phyloP scores from a whole-genome alignment of 352 stramenopile genomes.

The Phytophthora boehmeriae region DNA sequence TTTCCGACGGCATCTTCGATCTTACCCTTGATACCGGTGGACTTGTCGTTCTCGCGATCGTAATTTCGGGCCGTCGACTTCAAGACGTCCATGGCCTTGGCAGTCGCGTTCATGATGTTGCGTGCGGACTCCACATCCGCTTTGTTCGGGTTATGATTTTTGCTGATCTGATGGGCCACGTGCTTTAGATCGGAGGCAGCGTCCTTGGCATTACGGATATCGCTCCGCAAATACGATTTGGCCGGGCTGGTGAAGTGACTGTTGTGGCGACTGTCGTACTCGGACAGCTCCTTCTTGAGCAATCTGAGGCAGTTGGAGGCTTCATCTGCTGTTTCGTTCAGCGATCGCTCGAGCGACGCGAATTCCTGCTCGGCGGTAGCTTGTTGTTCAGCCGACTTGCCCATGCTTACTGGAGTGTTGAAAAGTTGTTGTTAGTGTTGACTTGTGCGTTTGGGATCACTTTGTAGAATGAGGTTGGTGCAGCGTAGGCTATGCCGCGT shows the following conservation, averaged over 20 bases:
- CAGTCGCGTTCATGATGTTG: constrained; percentile 1
- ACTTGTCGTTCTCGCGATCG: not conserved
- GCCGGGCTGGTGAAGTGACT: constrained; percentile 1
- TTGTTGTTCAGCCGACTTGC: not conserved
- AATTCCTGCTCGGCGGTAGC: not conserved
- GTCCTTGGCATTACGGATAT: constrained; percentile 1
- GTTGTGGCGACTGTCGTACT: constrained; percentile 1
- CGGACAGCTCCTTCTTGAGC: not conserved
- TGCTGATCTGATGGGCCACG: not conserved
- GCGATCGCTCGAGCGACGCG: not conserved
- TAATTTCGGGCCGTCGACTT: constrained; percentile 1
- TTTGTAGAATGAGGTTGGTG: too few relatives aligned
- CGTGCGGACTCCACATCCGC: not conserved
- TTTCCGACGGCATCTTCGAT: not conserved
- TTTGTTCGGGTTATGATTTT: not conserved
- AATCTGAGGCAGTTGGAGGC: not conserved
- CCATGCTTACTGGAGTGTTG: not conserved
- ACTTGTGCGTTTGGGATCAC: constrained; percentile 1
- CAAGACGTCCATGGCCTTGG: not conserved
- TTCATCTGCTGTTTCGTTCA: not conserved
- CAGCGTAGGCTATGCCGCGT: too few relatives aligned
- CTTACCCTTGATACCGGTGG: not conserved
- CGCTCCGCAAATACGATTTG: not conserved
- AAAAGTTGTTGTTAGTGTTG: not conserved
- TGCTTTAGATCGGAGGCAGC: not conserved